Base-by-base conservation (phyloP, 1,139 yeast species). In the Taiozyma sp. region DNA sequence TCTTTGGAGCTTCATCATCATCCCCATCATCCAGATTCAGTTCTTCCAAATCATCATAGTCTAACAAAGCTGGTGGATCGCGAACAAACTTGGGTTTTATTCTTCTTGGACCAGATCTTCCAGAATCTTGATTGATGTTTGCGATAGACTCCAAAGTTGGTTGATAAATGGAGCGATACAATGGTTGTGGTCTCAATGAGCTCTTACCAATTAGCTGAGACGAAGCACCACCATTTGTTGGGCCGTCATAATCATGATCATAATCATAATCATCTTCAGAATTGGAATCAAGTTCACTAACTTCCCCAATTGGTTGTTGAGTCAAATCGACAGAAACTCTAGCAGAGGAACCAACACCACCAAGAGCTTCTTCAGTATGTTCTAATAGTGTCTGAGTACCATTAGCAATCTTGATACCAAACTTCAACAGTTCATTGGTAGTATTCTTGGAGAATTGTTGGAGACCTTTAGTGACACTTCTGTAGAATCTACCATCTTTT, bases 331-430 rank as follows among this genome's bases (percentile, higher is more conserved):
- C 50, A 16, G 54, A 48, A 1, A 50, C 13, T 49, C 63, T 52
- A 2, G 59, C 57, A 9, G 62, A 55, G 2, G 63, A 52, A 4
- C 90, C 90, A 53, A 74, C 75, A 1, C 91, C 91, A 3, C 91
- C 91, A 50, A 87, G 69, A 5, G 77, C 76, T 54, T 81, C 85
- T 63, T 91, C 98, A 0, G 95, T 85, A 53, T 79, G 81, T 59
- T 90, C 97, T 47, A 91, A 70, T 10, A 88, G 68, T 0, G 83
- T 82, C 63, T 90, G 97, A 0, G 97, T 88, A 0, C 97, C 97
- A 5, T 91, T 85, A 1, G 96, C 95, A 39, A 91, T 65, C 60
- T 86, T 88, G 0, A 88, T 95, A 0, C 97, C 97, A 48, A 93
- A 71, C 59, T 85, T 84, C 43, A 91, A 73, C 40, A 91, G 68